Base-by-base conservation (phyloP, 495 filamentous ascomycete species). In the Lepraria neglecta region DNA sequence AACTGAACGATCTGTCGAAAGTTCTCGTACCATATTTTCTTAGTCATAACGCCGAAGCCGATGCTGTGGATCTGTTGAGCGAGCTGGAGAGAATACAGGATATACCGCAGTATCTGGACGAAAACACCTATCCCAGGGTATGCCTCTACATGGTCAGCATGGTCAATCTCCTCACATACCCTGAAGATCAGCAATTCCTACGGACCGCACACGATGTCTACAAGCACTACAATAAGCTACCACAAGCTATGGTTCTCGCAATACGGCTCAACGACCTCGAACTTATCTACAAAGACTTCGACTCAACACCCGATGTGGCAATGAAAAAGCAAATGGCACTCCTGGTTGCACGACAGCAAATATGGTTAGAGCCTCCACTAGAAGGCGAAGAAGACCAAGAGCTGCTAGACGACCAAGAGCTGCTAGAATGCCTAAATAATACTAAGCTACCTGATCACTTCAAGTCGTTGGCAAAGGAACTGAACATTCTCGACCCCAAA, bases 121-220 rank as follows among this genome's bases (percentile, higher is more conserved):
- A 96, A 70, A 88, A 97, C 72, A 97, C 91, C 35, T 99, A 95
- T 69, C 75, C 87, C 30, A 80, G 94, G 66, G 94, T 96, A 59
- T 97, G 92, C 76, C 73, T 99, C 66, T 99, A 99, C 73, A 96
- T 99, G 86, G 90, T 96, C 67, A 95, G 89, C 78, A 97, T 97
- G 90, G 94, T 99, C 56, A 94, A 92, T 66, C 83, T 97, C 17
- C 84, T 99, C 70, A 97, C 95, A 10, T 96, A 92, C 70, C 94
- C 94, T 33, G 94, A 99, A 76, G 95, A 97, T 70, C 87, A 96
- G 70, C 84, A 87, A 71, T 97, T 97, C 75, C 87, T 99, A 61
- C 81, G 80, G 47, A 92, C 91, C 2, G 92, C 91, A 55, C 92
- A 97, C 74, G 79, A 81, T 58, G 95, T 97, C 72, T 99, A 99